Evolutionary conservation across 2,329 filamentous ascomycete species (phyloP).

Genomic region (Fusarium euwallaceae): DNA sequence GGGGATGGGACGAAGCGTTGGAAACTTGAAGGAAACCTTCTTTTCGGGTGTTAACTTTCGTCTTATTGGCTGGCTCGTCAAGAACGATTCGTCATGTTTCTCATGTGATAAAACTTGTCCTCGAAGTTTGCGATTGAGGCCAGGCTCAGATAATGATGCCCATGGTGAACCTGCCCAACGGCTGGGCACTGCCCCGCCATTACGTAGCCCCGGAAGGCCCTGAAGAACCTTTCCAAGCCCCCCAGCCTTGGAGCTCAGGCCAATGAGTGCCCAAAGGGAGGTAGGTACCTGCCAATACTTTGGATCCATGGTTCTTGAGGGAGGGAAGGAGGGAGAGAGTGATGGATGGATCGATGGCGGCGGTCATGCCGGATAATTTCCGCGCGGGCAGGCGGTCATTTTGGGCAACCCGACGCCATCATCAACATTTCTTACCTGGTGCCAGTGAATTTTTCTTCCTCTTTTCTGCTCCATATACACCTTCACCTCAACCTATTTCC

Average conservation of each 20-base stretch:
- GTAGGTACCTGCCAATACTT: neutral
- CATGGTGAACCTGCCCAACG: constrained; percentile 6
- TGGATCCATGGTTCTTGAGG: neutral
- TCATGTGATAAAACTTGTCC: constrained; percentile 4
- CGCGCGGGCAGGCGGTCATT: constrained; percentile 38
- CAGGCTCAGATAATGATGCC: neutral
- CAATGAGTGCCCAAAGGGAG: neutral
- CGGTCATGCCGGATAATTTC: constrained; percentile 35
- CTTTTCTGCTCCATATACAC: constrained; percentile 11
- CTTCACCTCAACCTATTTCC: constrained; percentile 10
- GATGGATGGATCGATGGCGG: neutral
- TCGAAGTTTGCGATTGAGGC: neutral
- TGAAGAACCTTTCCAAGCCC: constrained; percentile 23
- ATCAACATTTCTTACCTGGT: constrained; percentile 33
- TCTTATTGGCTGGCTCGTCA: neutral
- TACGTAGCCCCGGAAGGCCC: constrained; percentile 47
- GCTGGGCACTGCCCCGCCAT: constrained; percentile 53
- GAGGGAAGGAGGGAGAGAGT: neutral
- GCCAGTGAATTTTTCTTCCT: constrained; percentile 14
- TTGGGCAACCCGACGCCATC: constrained; percentile 45
- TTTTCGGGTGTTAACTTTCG: neutral
- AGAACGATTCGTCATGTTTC: neutral
- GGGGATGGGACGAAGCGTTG: neutral
- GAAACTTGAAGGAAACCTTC: neutral
- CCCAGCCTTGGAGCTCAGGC: constrained; percentile 4